Percentiles rank a stretch among this genome's conserved stretches.
phyloP scores from a whole-genome alignment of 345 rosid species.

The Populus nigra region DNA sequence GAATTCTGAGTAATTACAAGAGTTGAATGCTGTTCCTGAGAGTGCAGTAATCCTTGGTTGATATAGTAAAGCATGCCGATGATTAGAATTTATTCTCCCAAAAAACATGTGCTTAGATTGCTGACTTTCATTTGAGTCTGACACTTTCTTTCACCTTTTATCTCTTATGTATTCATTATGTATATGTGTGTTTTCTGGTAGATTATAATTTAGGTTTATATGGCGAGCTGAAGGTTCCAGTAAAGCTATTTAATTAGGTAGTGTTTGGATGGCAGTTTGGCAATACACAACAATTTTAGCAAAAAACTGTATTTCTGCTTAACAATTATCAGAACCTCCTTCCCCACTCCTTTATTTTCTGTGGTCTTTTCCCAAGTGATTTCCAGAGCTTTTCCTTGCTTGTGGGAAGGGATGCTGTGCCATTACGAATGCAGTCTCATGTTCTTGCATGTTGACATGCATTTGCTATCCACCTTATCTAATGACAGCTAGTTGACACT shows the following conservation, averaged over 20 bases:
- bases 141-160: not conserved
- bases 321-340: not conserved
- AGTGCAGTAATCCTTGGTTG: not conserved
- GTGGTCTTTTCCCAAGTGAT: not conserved
- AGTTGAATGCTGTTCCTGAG: not conserved
- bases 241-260: not conserved
- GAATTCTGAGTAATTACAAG: not conserved
- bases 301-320: not conserved
- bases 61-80: not conserved
- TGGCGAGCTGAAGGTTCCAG: not conserved
- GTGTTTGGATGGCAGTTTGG: not conserved
- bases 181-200: not conserved
- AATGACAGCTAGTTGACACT: not conserved
- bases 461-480: not conserved
- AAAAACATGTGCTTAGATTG: not conserved
- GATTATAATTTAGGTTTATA: not conserved
- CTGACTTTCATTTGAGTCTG: not conserved
- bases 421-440: not conserved
- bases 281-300: not conserved
- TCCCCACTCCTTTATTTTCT: not conserved
- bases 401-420: not conserved
- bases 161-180: no score
- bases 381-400: not conserved
- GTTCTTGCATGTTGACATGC: not conserved
- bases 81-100: not conserved